These are phyloP conservation scores for Plasmodium knowlesi DNA, from an alignment of 169 alveolate species.

Conservation along the genomic window DNA sequence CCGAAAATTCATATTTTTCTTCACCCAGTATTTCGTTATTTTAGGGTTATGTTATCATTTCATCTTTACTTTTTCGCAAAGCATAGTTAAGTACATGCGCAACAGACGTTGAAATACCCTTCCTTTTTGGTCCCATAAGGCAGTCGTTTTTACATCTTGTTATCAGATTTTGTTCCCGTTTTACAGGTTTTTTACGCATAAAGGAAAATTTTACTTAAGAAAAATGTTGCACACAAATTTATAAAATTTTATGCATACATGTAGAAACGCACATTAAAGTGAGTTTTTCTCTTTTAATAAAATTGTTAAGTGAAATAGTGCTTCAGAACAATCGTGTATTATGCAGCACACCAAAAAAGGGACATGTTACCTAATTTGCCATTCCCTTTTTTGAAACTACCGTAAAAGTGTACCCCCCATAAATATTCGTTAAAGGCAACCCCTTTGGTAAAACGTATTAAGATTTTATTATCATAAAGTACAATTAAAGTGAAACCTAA, in stretches of 20 bases:
- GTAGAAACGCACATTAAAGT: background rate
- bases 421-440: background rate
- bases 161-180: background rate
- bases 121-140: background rate
- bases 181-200: background rate
- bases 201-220: background rate
- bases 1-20: background rate
- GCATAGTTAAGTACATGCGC: background rate
- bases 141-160: background rate
- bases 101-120: background rate
- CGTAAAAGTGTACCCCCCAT: background rate
- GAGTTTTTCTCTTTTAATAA: background rate
- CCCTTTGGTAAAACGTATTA: background rate
- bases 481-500: background rate
- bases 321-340: background rate
- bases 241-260: background rate
- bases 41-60: constrained; percentile 45
- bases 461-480: background rate
- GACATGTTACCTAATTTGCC: background rate
- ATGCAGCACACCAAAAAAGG: background rate
- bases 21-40: constrained; percentile 72
- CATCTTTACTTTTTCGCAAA: background rate
- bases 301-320: background rate
- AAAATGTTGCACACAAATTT: background rate
- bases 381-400: background rate